Conservation (phyloP, 305 asterid genomes). For the Caryopteris hybrid region DNA sequence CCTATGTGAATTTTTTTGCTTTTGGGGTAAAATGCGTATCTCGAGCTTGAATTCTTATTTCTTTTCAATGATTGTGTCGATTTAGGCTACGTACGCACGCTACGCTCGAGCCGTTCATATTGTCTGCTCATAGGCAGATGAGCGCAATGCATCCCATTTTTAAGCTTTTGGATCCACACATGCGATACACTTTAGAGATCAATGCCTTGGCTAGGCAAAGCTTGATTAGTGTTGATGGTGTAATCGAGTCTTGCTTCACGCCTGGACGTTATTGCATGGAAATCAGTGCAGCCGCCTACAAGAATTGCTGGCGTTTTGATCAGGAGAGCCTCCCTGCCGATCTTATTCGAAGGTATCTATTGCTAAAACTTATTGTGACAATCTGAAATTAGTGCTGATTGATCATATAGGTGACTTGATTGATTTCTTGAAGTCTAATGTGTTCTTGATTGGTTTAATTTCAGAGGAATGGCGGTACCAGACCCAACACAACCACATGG, state of each 20-base stretch:
- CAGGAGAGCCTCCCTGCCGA: constrained; percentile 90
- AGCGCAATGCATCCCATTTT: constrained; percentile 94
- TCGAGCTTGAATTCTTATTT: neutral
- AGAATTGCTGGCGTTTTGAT: constrained; percentile 78
- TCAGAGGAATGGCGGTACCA: constrained; percentile 90
- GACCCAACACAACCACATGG: constrained; percentile 83
- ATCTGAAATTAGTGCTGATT: neutral
- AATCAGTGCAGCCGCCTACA: constrained; percentile 87
- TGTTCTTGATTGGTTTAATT: neutral
- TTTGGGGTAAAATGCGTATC: too few relatives aligned
- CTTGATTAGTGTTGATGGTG: constrained; percentile 76
- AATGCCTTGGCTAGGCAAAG: constrained; percentile 79
- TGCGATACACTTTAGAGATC: constrained; percentile 93
- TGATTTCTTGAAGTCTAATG: constrained; percentile 8
- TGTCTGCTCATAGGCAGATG: constrained; percentile 91
- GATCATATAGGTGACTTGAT: neutral
- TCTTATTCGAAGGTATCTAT: constrained; percentile 64
- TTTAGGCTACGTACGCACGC: constrained; percentile 93
- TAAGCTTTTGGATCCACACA: constrained; percentile 93
- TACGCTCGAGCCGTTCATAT: constrained; percentile 71
- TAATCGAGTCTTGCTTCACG: constrained; percentile 86
- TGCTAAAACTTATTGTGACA: neutral
- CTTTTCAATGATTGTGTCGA: neutral
- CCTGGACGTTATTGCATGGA: constrained; percentile 95
- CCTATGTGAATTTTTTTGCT: neutral